These are phyloP conservation scores for Curvularia hawaiiensis DNA, from an alignment of 2,329 filamentous ascomycete genomes.

Conservation along the genomic window DNA sequence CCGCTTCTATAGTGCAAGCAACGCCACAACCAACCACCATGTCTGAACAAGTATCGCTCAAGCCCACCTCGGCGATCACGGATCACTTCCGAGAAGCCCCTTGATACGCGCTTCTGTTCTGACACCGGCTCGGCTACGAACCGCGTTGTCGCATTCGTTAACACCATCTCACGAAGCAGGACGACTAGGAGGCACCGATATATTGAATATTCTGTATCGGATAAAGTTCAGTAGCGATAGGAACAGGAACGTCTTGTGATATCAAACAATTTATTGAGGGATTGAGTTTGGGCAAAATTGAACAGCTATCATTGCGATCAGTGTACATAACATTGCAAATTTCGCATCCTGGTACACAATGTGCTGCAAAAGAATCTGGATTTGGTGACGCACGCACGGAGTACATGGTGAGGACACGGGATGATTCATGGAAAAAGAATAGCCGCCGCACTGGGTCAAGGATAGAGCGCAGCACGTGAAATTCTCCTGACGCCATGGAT, in stretches of 20 bases:
- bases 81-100: background rate
- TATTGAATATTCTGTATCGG: background rate
- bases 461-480: background rate
- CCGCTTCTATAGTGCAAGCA: background rate
- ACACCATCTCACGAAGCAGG: background rate
- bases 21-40: background rate
- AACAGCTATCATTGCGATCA: background rate
- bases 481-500: background rate
- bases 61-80: background rate
- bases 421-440: background rate
- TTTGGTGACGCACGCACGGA: background rate
- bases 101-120: background rate
- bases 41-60: background rate
- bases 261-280: background rate
- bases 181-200: background rate
- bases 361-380: background rate
- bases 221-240: background rate
- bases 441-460: background rate
- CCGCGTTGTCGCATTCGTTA: background rate
- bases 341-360: background rate
- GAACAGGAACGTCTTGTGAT: background rate
- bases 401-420: background rate
- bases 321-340: background rate
- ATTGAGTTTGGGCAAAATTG: background rate
- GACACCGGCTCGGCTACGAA: background rate